These are phyloP conservation scores for Boehmeria nivea DNA, from an alignment of 306 rosid species.

Conservation along the genomic window DNA sequence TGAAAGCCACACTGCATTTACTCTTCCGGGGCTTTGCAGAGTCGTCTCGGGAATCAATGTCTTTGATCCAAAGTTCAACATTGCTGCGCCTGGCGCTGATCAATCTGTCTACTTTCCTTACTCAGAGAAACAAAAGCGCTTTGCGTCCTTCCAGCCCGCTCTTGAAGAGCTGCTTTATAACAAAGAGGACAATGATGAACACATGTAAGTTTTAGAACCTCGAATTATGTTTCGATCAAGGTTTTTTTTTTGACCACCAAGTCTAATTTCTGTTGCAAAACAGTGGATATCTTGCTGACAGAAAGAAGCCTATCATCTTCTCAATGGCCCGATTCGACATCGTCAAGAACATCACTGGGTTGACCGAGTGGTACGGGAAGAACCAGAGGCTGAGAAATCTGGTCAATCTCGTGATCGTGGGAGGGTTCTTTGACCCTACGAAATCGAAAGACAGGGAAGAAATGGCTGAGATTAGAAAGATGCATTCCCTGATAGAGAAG, in stretches of 20 bases:
- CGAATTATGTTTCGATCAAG: too few species aligned
- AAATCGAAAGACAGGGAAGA: conserved; percentile 92
- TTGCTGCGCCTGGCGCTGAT: conserved; percentile 91
- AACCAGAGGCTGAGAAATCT: conserved; percentile 60
- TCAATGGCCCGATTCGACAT: conserved; percentile 91
- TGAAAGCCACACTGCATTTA: conserved; percentile 80
- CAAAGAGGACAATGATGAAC: conserved; percentile 61
- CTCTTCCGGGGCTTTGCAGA: conserved; percentile 89
- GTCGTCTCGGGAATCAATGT: conserved; percentile 90
- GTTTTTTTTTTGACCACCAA: too few species aligned
- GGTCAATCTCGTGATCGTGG: conserved; percentile 87
- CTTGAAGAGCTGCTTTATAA: conserved; percentile 74
- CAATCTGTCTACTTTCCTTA: conserved; percentile 69
- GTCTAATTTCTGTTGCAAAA: conserved; percentile 16
- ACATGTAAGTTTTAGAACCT: conserved; percentile 41
- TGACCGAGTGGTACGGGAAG: conserved; percentile 78
- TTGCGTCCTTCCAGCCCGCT: conserved; percentile 47
- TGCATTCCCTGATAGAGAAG: conserved; percentile 62
- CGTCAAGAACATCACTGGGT: conserved; percentile 75
- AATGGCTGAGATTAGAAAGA: conserved; percentile 64
- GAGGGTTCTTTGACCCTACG: conserved; percentile 89
- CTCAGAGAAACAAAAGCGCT: conserved; percentile 48
- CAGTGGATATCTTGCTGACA: conserved; percentile 67
- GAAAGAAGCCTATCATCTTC: conserved; percentile 77
- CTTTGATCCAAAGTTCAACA: conserved; percentile 90